These are phyloP conservation scores for Crucihimalaya himalaica DNA, from an alignment of 345 rosid genomes.

Conservation along the genomic window DNA sequence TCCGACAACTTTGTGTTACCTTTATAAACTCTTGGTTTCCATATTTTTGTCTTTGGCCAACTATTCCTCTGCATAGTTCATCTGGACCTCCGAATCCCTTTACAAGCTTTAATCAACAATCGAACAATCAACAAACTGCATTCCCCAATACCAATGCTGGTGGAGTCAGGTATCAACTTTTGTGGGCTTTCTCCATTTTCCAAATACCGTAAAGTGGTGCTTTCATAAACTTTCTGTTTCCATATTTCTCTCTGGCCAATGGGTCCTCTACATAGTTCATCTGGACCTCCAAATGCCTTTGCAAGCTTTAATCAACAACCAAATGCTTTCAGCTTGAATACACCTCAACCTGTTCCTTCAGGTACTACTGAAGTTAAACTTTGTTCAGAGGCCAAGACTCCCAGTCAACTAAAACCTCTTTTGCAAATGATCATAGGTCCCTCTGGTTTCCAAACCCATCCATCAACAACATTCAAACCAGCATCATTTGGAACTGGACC, in stretches of 20 bases:
- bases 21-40: neutral
- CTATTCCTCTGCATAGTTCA: slow-evolving; percentile 43
- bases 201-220: neutral
- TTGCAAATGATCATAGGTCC: slow-evolving; percentile 36
- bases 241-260: slow-evolving; percentile 40
- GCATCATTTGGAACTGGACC: slow-evolving; percentile 42
- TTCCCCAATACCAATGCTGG: slow-evolving; percentile 45
- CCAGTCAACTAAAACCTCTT: slow-evolving; percentile 8
- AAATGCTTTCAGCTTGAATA: slow-evolving; percentile 37
- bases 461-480: slow-evolving; percentile 35
- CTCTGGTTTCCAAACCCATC: slow-evolving; percentile 28
- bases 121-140: slow-evolving; percentile 46
- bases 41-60: slow-evolving; percentile 40
- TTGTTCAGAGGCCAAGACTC: slow-evolving; percentile 7
- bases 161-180: slow-evolving; percentile 42
- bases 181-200: slow-evolving; percentile 19
- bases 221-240: neutral
- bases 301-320: slow-evolving; percentile 49
- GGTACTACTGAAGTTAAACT: slow-evolving; percentile 26
- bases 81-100: slow-evolving; percentile 49
- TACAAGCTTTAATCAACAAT: slow-evolving; percentile 47
- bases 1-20: neutral
- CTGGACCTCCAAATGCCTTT: slow-evolving; percentile 50
- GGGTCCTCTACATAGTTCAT: slow-evolving; percentile 42
- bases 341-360: slow-evolving; percentile 38